Evolutionary conservation across 2,329 filamentous ascomycete species (phyloP).

Genomic region (Aspergillus ibericus): DNA sequence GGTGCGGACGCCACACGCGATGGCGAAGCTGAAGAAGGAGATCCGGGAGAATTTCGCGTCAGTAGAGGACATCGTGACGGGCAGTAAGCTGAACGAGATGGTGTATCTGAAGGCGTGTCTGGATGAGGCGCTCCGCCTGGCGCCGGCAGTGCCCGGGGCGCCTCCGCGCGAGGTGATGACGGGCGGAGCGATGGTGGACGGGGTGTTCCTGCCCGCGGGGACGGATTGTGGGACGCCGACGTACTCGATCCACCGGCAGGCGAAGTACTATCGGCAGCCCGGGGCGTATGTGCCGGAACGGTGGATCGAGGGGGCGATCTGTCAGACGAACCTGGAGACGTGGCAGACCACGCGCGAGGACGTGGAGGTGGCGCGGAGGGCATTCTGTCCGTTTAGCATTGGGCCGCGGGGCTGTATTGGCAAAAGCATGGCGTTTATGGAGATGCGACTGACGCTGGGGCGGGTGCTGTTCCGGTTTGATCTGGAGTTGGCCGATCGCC

Average conservation of each 20-base stretch:
- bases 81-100: conserved; percentile 36
- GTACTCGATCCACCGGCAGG: conserved; percentile 69
- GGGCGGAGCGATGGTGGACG: conserved; percentile 39
- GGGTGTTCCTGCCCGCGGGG: conserved; percentile 48
- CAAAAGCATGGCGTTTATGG: conserved; percentile 46
- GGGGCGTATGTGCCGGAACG: conserved; percentile 64
- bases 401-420: conserved; percentile 45
- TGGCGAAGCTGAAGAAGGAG: conserved; percentile 36
- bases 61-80: conserved; percentile 40
- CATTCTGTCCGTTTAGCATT: conserved; percentile 65
- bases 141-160: conserved; percentile 40
- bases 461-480: conserved; percentile 43
- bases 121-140: conserved; percentile 44
- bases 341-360: conserved; percentile 52
- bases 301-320: conserved; percentile 58
- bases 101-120: conserved; percentile 44
- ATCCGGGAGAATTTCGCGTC: conserved; percentile 36
- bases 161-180: conserved; percentile 41
- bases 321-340: conserved; percentile 36
- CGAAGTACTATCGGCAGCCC: conserved; percentile 60
- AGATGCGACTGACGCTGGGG: conserved; percentile 42
- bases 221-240: conserved; percentile 65
- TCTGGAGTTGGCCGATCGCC: conserved; percentile 35
- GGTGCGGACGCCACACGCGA: conserved; percentile 32
- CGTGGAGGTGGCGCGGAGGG: conserved; percentile 57